Base-by-base conservation (phyloP, 202 grass and related monocot species). In the Zoysia matrella region DNA sequence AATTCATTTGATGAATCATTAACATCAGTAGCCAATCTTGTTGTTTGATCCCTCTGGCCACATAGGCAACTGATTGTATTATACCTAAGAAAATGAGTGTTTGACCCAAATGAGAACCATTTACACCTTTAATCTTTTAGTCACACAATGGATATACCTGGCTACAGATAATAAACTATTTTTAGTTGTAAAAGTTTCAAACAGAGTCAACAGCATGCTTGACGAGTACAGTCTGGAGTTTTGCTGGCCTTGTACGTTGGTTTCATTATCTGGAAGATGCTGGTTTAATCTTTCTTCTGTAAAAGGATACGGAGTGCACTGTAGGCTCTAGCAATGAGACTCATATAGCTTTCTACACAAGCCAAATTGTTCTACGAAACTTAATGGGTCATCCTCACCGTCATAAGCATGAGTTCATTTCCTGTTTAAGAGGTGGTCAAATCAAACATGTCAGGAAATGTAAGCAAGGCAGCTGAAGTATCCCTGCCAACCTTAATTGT, bases 401-500 rank as follows among this genome's bases (percentile, higher is more conserved):
- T 57, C 3, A 11, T 80, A 60, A 58, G 0, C 50, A 48, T 16
- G 10, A 2, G 49, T 22, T 36, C 30, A 11, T 40, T 68, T 48
- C 16, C 53, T 80, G 4, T 60, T 80, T 70, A 49, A 39, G 5
- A 54, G 41, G 11, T 22, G 57, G 6, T 4, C 11, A 6, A 41
- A 60, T 36, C 4, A 71, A 70, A 60, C 18, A 79, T 71, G 53
- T 12, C 53, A 56, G 53, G 44, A 60, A 48, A 48, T 16, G 58
- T 60, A 53, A 16, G 42, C 53, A 71, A 41, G 43, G 4, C 53
- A 7, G 45, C 67, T 48, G 78, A 69, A 70, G 47, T 5, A 41
- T 60, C 4, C 4, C 2, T n/a, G 10, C 66, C 2, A 16, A n/a
- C 7, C 13, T 47, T 48, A 6, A 49, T 69, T 49, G 7, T 22